These are phyloP conservation scores for Phytophthora tentaculata DNA, from an alignment of 352 stramenopile genomes.

Conservation along the genomic window DNA sequence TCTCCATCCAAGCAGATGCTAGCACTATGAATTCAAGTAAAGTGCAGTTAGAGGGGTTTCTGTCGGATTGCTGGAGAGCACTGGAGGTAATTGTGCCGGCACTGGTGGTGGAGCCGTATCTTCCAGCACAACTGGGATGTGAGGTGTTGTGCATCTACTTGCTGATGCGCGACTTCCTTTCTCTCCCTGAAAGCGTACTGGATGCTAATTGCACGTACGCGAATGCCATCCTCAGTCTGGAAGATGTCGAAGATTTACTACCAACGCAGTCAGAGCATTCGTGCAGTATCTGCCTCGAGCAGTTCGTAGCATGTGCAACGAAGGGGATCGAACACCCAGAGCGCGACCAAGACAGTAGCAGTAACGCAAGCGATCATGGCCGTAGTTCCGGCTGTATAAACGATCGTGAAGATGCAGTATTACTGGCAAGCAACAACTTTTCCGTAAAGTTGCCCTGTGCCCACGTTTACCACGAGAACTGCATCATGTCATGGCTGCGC, in stretches of 20 bases:
- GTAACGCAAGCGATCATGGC: slow-evolving; percentile 2
- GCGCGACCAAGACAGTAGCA: slow-evolving; percentile 5
- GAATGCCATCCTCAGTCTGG: slow-evolving; percentile 60
- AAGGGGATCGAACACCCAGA: slow-evolving; percentile 25
- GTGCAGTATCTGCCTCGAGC: slow-evolving; percentile 71
- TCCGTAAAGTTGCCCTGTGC: slow-evolving; percentile 56
- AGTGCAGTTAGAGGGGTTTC: slow-evolving; percentile 50
- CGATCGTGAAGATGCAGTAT: slow-evolving; percentile 2
- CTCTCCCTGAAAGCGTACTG: slow-evolving; percentile 53
- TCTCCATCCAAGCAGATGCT: slow-evolving; percentile 47
- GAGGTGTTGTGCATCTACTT: slow-evolving; percentile 55
- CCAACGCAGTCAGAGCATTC: slow-evolving; percentile 39
- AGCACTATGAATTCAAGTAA: slow-evolving; percentile 43
- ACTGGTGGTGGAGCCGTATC: slow-evolving; percentile 51
- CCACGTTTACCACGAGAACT: slow-evolving; percentile 72
- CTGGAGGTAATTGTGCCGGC: slow-evolving; percentile 53
- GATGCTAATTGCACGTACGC: slow-evolving; percentile 62
- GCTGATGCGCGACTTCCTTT: slow-evolving; percentile 61
- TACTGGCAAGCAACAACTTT: slow-evolving; percentile 15
- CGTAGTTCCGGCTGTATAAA: slow-evolving; percentile 2
- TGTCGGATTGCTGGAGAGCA: slow-evolving; percentile 52
- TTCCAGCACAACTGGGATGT: slow-evolving; percentile 37
- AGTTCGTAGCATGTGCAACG: slow-evolving; percentile 28
- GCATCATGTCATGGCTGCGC: slow-evolving; percentile 69
- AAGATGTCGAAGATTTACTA: slow-evolving; percentile 54